Conservation (phyloP, 2,329 filamentous ascomycete genomes). For the Hysterium pulicare region DNA sequence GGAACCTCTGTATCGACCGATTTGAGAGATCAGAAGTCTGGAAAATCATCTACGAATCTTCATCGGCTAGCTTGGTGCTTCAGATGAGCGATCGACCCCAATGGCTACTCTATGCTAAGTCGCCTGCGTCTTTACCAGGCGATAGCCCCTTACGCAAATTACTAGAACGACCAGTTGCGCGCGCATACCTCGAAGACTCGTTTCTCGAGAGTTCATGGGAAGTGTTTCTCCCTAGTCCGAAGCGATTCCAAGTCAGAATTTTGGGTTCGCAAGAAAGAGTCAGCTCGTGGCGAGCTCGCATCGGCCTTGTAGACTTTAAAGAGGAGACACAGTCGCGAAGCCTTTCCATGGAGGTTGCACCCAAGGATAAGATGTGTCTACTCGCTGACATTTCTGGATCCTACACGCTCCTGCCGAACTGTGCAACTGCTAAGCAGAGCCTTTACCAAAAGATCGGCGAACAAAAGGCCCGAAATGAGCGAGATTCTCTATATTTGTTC, state of each 20-base stretch:
- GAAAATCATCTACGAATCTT: slow-evolving; percentile 43
- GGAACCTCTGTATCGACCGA: slow-evolving; percentile 13
- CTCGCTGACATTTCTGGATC: slow-evolving; percentile 44
- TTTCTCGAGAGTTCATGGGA: slow-evolving; percentile 24
- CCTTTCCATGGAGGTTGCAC: slow-evolving; percentile 40
- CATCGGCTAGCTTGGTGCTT: slow-evolving; percentile 39
- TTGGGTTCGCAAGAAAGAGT: slow-evolving; percentile 13
- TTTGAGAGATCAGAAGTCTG: slow-evolving; percentile 33
- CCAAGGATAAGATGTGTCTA: slow-evolving; percentile 22
- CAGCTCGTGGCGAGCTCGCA: slow-evolving; percentile 36
- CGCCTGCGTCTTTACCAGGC: slow-evolving; percentile 35
- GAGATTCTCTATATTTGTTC: slow-evolving; percentile 52
- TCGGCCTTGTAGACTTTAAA: slow-evolving; percentile 37
- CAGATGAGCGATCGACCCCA: slow-evolving; percentile 32
- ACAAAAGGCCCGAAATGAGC: slow-evolving; percentile 5
- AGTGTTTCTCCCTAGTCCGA: slow-evolving; percentile 14
- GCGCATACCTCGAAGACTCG: slow-evolving; percentile 7
- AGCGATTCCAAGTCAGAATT: slow-evolving; percentile 15
- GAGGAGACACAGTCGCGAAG: slow-evolving; percentile 44
- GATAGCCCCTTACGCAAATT: slow-evolving; percentile 42
- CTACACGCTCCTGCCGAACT: slow-evolving; percentile 53
- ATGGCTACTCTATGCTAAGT: slow-evolving; percentile 49
- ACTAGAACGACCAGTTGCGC: slow-evolving; percentile 27
- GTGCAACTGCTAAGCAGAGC: slow-evolving; percentile 55
- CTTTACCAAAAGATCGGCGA: slow-evolving; percentile 48